Evolutionary conservation across 768 basidiomycete genomes (phyloP).

Genomic region (Russula lepida): DNA sequence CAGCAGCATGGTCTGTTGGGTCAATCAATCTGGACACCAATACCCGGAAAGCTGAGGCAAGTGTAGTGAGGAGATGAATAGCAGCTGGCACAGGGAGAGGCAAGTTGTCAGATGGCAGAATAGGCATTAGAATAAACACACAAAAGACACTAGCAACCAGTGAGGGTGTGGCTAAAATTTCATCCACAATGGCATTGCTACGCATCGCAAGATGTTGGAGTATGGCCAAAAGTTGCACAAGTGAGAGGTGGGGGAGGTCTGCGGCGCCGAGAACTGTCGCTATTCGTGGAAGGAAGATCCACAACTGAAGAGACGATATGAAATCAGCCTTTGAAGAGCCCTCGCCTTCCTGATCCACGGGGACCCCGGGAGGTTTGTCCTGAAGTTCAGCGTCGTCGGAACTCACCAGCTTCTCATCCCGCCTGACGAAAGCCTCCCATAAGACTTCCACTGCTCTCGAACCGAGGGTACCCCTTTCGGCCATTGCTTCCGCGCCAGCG

Average conservation of each 20-base stretch:
- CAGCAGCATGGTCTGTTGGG: conserved; percentile 53
- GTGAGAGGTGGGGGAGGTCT: conserved; percentile 40
- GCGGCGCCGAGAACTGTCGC: conserved; percentile 33
- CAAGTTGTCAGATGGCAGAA: conserved; percentile 32
- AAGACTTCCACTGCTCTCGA: conserved; percentile 60
- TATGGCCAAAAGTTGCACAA: conserved; percentile 48
- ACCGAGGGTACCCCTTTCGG: conserved; percentile 58
- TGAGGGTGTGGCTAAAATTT: conserved; percentile 42
- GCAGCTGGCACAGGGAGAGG: conserved; percentile 39
- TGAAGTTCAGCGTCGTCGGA: conserved; percentile 43
- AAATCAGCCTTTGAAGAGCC: conserved; percentile 24
- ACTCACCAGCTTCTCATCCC: conserved; percentile 35
- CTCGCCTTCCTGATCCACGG: conserved; percentile 23
- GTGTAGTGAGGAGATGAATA: conserved; percentile 45
- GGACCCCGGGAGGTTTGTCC: conserved; percentile 17
- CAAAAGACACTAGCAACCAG: conserved; percentile 45
- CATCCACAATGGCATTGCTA: conserved; percentile 42
- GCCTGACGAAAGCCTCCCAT: conserved; percentile 67
- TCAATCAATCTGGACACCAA: conserved; percentile 52
- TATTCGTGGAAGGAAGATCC: conserved; percentile 45
- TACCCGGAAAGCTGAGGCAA: conserved; percentile 58
- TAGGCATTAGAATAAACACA: conserved; percentile 50
- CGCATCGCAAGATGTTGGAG: conserved; percentile 54
- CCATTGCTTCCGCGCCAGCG: conserved; percentile 56
- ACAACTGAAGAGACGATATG: conserved; percentile 32